Percentiles rank a stretch among this genome's conserved stretches.
Conservation (phyloP, 148 eudicot species). For the Polygonum aviculare region DNA sequence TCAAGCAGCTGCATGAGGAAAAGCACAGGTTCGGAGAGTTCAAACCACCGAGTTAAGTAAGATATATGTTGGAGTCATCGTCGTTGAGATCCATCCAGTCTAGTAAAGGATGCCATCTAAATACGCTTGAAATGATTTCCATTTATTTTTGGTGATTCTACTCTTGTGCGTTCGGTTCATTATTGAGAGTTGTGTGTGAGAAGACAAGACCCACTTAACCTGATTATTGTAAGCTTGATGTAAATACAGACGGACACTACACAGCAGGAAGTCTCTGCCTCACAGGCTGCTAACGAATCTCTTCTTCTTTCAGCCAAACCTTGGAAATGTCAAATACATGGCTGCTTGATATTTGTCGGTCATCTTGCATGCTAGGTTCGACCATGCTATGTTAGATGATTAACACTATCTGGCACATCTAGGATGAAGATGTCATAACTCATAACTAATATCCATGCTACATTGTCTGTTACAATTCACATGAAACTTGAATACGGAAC, state of each 20-base stretch:
- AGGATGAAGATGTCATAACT: no score
- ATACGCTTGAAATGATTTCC: not conserved
- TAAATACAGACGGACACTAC: not conserved
- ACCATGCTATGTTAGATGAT: no score
- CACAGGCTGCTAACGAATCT: not conserved
- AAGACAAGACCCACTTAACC: not conserved
- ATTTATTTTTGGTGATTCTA: not conserved
- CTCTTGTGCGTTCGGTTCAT: not conserved
- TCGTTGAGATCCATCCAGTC: not conserved
- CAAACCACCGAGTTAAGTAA: slow-evolving; percentile 16
- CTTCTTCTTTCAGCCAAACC: not conserved
- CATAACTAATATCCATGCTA: no score
- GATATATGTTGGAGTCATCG: not conserved
- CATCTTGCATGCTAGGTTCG: no score
- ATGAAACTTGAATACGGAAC: no score
- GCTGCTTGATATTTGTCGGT: no score
- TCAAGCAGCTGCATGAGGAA: slow-evolving; percentile 60
- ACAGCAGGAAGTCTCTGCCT: not conserved
- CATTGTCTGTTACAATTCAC: no score
- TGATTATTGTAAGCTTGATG: not conserved
- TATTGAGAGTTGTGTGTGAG: not conserved
- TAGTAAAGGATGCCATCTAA: not conserved
- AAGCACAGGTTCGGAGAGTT: slow-evolving; percentile 67
- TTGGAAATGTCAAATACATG: no score
- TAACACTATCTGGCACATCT: no score